Evolutionary conservation across 169 alveolate species (phyloP).

Genomic region (Babesia ovata): DNA sequence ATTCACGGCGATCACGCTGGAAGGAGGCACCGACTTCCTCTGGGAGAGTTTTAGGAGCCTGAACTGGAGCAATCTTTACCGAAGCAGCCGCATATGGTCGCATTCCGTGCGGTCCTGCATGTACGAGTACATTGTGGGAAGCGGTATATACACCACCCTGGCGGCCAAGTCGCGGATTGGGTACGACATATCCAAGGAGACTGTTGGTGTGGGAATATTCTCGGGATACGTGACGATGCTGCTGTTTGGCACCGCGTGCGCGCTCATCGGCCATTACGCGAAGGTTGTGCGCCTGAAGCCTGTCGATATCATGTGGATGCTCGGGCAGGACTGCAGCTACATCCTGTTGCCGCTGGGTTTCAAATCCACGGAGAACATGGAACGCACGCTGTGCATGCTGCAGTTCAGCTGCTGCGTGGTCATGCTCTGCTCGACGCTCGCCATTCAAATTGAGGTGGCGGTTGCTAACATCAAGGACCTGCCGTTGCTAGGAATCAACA

Average conservation of each 20-base stretch:
- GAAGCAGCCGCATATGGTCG: conserved; percentile 74
- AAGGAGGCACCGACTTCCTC: conserved; percentile 48
- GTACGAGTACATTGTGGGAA: conserved; percentile 76
- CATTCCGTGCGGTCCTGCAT: conserved; percentile 73
- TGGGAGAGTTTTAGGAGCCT: conserved; percentile 48
- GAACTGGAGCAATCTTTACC: conserved; percentile 57
- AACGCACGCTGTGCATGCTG: conserved; percentile 73
- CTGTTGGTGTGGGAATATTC: conserved; percentile 59
- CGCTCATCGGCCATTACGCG: conserved; percentile 50
- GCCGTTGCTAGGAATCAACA: conserved; percentile 21
- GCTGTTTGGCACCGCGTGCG: conserved; percentile 50
- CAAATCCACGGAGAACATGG: conserved; percentile 48
- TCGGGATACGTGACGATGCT: conserved; percentile 61
- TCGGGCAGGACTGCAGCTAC: conserved; percentile 62
- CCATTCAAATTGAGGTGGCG: conserved; percentile 76
- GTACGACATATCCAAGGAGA: conserved; percentile 59
- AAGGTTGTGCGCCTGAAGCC: conserved; percentile 24
- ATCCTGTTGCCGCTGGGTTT: conserved; percentile 64
- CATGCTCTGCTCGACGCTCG: conserved; percentile 68
- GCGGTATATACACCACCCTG: conserved; percentile 74
- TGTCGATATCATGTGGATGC: conserved; percentile 54
- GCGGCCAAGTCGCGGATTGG: conserved; percentile 71
- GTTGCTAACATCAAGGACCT: conserved; percentile 61
- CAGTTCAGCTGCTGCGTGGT: conserved; percentile 75
- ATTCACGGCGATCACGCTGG: conserved; percentile 40